phyloP scores from a whole-genome alignment of 805 yeast genomes.

The Suhomyces sp. region DNA sequence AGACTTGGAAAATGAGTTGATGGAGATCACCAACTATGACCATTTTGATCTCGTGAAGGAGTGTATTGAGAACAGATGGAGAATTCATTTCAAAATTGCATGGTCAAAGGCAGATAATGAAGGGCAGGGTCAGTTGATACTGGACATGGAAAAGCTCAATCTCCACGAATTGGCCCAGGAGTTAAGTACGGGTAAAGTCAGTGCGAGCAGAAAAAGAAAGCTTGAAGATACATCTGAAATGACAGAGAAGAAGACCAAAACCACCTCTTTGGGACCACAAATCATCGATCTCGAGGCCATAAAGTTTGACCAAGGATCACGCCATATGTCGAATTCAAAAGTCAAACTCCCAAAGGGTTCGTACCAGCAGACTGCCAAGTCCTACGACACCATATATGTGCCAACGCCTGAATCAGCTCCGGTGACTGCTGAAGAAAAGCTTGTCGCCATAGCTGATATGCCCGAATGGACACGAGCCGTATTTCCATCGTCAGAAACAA shows the following conservation, averaged over 20 bases:
- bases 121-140: constrained; percentile 17
- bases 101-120: constrained; percentile 19
- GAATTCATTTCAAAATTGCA: constrained; percentile 54
- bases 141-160: constrained; percentile 46
- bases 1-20: constrained; percentile 52
- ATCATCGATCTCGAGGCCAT: constrained; percentile 62
- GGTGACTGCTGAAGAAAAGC: constrained; percentile 38
- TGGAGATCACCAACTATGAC: constrained; percentile 51
- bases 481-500: constrained; percentile 66
- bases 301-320: constrained; percentile 70
- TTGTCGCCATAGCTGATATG: constrained; percentile 57
- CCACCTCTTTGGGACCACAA: constrained; percentile 38
- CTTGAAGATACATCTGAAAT: constrained; percentile 3
- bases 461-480: constrained; percentile 83
- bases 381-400: constrained; percentile 87
- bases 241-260: constrained; percentile 12
- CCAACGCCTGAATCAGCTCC: constrained; percentile 69
- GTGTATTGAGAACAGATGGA: constrained; percentile 49
- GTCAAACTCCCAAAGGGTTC: constrained; percentile 83
- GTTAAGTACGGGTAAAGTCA: constrained; percentile 14
- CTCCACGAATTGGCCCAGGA: constrained; percentile 42
- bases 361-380: constrained; percentile 64
- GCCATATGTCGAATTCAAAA: constrained; percentile 60
- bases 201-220: constrained; percentile 22
- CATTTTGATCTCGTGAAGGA: constrained; percentile 47